A percentile compares a stretch with the other conserved stretches of the same genome.
Conservation (phyloP, 2,329 filamentous ascomycete species). For the Emericellopsis atlantica region DNA sequence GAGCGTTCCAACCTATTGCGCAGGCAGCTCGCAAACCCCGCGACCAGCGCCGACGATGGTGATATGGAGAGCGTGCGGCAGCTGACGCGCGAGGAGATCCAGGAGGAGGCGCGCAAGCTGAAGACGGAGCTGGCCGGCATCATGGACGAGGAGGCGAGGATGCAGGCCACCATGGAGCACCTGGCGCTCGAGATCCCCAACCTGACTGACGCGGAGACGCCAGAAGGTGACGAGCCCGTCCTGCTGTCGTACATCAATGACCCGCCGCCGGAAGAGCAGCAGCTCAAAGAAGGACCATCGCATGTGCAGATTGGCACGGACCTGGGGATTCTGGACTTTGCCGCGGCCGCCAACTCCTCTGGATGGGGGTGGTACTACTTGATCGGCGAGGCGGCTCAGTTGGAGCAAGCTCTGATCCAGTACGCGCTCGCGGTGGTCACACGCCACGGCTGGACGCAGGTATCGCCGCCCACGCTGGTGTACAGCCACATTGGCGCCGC, state of each 20-base stretch:
- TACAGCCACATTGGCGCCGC: constrained; percentile 84
- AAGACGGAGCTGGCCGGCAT: constrained; percentile 51
- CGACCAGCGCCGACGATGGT: constrained; percentile 29
- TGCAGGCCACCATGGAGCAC: constrained; percentile 54
- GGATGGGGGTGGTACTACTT: constrained; percentile 99
- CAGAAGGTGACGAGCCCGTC: constrained; percentile 50
- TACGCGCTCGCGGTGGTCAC: constrained; percentile 69
- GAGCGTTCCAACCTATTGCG: constrained; percentile 55
- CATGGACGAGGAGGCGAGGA: constrained; percentile 46
- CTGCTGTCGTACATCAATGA: constrained; percentile 72
- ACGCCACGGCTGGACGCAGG: constrained; percentile 63
- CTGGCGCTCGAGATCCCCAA: constrained; percentile 78
- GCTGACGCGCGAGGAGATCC: constrained; percentile 36
- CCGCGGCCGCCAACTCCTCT: constrained; percentile 64
- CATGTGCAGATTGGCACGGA: constrained; percentile 80
- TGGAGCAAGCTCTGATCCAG: constrained; percentile 89
- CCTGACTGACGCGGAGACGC: constrained; percentile 65
- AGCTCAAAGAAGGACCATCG: constrained; percentile 30
- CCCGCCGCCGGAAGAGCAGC: constrained; percentile 29
- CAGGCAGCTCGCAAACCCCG: constrained; percentile 36
- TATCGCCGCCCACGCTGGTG: constrained; percentile 79
- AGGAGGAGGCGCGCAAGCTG: constrained; percentile 50
- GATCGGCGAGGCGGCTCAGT: constrained; percentile 75
- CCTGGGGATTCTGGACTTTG: constrained; percentile 85
- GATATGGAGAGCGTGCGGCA: constrained; percentile 20